A percentile compares a stretch with the other conserved stretches of the same genome.
Evolutionary conservation across 192 early-diverging fungal species (phyloP).

Genomic region (Dimargaris cristalligena): DNA sequence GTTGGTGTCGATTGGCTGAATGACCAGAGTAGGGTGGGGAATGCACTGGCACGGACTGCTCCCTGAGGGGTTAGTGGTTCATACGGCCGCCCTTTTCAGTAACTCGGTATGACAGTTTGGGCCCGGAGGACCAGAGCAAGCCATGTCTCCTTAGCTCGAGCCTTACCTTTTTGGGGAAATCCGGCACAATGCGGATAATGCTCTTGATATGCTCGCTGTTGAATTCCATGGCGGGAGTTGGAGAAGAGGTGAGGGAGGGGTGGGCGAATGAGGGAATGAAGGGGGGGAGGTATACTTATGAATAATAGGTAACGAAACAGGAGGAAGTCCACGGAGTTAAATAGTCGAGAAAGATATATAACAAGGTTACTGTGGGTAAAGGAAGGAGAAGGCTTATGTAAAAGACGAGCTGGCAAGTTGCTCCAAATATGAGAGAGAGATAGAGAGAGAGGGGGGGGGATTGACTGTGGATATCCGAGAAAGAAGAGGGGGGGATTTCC

Average conservation of each 20-base stretch:
- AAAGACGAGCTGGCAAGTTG: too few relatives aligned
- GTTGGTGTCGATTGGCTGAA: background rate
- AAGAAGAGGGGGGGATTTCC: too few relatives aligned
- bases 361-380: too few relatives aligned
- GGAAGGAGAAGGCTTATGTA: too few relatives aligned
- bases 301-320: background rate
- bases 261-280: background rate
- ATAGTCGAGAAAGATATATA: background rate
- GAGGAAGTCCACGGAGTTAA: background rate
- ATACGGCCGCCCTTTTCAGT: background rate
- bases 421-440: too few relatives aligned
- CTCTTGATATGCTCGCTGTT: constrained; percentile 27
- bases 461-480: too few relatives aligned
- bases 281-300: background rate
- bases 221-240: constrained; percentile 18
- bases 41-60: constrained; percentile 3
- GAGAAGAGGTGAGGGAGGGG: background rate
- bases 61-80: background rate
- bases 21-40: background rate
- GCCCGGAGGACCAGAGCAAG: too few relatives aligned
- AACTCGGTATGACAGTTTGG: too few relatives aligned
- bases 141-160: background rate
- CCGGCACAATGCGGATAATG: constrained; percentile 38
- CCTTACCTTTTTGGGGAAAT: constrained; percentile 61
- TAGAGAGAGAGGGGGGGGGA: too few relatives aligned